A percentile compares a stretch with the other conserved stretches of the same genome.
These are phyloP conservation scores for Vitis cinerea DNA, from an alignment of 164 flowering plant genomes.

Conservation along the genomic window DNA sequence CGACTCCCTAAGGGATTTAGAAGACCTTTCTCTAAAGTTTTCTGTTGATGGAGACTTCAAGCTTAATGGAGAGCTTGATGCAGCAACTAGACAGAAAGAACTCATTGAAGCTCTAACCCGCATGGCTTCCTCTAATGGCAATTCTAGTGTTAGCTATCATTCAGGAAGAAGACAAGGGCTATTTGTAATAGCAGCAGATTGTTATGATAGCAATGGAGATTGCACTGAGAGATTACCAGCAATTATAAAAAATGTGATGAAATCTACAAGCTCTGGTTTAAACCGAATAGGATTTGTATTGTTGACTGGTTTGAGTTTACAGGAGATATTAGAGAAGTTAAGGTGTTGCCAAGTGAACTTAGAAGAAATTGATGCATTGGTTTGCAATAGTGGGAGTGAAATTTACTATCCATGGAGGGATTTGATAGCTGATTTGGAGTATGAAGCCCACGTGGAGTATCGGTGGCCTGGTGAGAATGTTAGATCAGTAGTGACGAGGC, in stretches of 20 bases:
- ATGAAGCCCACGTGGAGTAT: slow-evolving; percentile 65
- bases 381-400: slow-evolving; percentile 76
- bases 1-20: slow-evolving; percentile 73
- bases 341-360: slow-evolving; percentile 35
- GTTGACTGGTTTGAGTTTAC: slow-evolving; percentile 55
- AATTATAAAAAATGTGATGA: slow-evolving; percentile 41
- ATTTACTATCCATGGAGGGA: slow-evolving; percentile 71
- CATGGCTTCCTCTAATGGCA: slow-evolving; percentile 25
- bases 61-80: slow-evolving; percentile 50
- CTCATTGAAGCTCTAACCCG: slow-evolving; percentile 52
- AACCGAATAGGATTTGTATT: slow-evolving; percentile 55
- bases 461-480: slow-evolving; percentile 78
- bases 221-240: slow-evolving; percentile 26
- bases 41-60: slow-evolving; percentile 68
- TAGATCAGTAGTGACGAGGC: slow-evolving; percentile 46
- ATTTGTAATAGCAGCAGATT: slow-evolving; percentile 62
- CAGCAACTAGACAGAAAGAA: slow-evolving; percentile 47
- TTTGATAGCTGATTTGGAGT: slow-evolving; percentile 54
- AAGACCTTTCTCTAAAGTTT: slow-evolving; percentile 71
- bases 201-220: slow-evolving; percentile 40
- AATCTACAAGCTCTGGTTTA: slow-evolving; percentile 22
- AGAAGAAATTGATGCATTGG: slow-evolving; percentile 65
- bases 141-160: slow-evolving; percentile 23
- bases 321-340: slow-evolving; percentile 49
- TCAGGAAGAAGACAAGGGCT: slow-evolving; percentile 68